These are phyloP conservation scores for Clavispora santaluciae DNA, from an alignment of 805 yeast species.

Conservation along the genomic window DNA sequence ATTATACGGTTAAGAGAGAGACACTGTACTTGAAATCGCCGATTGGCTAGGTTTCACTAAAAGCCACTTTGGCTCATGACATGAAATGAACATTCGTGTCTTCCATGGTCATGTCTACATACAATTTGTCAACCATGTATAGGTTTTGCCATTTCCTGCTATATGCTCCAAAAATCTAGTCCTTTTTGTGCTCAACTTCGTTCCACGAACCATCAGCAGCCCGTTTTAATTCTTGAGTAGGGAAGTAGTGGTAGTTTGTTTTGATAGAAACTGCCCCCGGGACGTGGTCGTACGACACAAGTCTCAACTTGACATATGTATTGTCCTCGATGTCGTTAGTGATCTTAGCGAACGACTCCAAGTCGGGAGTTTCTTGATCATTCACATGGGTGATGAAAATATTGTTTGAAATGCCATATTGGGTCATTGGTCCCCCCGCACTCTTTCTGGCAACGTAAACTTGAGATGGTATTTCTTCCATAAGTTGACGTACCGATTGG, in stretches of 20 bases:
- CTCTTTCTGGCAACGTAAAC: slow-evolving; percentile 77
- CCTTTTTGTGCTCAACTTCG: slow-evolving; percentile 43
- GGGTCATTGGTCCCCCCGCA: slow-evolving; percentile 82
- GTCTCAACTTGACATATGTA: slow-evolving; percentile 73
- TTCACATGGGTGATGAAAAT: slow-evolving; percentile 88
- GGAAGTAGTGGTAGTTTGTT: slow-evolving; percentile 86
- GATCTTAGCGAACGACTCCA: slow-evolving; percentile 61
- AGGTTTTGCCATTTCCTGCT: not conserved
- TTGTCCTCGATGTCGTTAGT: slow-evolving; percentile 72
- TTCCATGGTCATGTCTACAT: not conserved
- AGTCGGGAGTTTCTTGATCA: slow-evolving; percentile 64
- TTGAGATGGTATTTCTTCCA: slow-evolving; percentile 69
- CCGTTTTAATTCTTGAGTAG: slow-evolving; percentile 58
- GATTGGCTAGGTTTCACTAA: no score
- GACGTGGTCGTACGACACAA: slow-evolving; percentile 79
- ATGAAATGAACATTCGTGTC: no score
- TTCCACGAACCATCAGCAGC: slow-evolving; percentile 41
- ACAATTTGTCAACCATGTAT: not conserved
- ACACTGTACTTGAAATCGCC: not conserved
- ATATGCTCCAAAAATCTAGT: not conserved
- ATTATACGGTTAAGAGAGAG: not conserved
- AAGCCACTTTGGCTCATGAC: no score
- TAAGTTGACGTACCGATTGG: slow-evolving; percentile 83
- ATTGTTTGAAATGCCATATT: slow-evolving; percentile 72
- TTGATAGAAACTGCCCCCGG: slow-evolving; percentile 83